Evolutionary conservation across 2,329 filamentous ascomycete genomes (phyloP), one percentile per base, ranked within the genome.

Genomic region (Fusarium annulatum): DNA sequence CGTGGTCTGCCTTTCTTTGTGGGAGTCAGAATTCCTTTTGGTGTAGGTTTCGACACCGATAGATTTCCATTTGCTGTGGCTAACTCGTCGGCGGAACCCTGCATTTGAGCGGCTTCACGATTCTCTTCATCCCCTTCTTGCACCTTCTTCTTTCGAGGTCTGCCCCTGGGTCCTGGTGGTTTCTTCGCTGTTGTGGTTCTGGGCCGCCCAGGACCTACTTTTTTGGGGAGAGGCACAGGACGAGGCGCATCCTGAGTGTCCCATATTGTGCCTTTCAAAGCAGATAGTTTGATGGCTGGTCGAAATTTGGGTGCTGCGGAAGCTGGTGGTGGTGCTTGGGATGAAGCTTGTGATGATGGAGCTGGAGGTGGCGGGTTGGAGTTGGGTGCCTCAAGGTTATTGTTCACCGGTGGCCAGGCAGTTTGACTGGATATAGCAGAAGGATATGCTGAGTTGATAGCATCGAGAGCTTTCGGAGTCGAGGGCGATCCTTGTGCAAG

Each of bases 11-110:
- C 81, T 66, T 84, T 85, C 78, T 86, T 88, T 23, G 82, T 83
- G 7, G 90, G 89, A 6, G 88, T 87, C 46, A 91, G 77, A 62
- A 91, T 91, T 12, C 89, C 84, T 76, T 87, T 90, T 15, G 87
- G 83, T n/a, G 79, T 71, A 23, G 77, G 53, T 18, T 71, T 73
- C n/a, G 65, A 67, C 33, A 67, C 69, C 8, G 76, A 76, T 9
- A 69, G 58, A 19, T 65, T 65, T 45, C 45, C 64, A 43, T 77
- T 62, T n/a, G 51, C 42, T 30, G 61, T 34, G 6, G 69, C 30
- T 12, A 77, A 45, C 23, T 80, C 72, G 34, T 75, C 73, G 4
- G 62, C 51, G 1, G 70, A 69, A 18, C 73, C 61, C 53, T 30
- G 51, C 34, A 39, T 51, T 42, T 56, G 52, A 38, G 70, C 63